Evolutionary conservation across 352 stramenopile species (phyloP).

Genomic region (Phytophthora ramorum): DNA sequence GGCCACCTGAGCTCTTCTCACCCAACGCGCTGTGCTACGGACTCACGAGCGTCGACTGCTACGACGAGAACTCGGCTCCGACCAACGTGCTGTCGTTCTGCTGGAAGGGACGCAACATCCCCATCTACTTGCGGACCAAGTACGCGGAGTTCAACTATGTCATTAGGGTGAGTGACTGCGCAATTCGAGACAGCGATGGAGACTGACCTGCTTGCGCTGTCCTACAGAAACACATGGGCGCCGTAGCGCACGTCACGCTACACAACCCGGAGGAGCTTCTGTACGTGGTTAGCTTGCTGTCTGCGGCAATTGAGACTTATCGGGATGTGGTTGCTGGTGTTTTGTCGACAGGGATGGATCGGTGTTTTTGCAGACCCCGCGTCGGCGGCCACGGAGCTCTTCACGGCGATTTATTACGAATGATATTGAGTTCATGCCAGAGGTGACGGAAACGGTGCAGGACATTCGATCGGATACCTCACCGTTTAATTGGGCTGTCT

Average conservation of each 20-base stretch:
- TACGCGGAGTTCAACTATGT: constrained; percentile 91
- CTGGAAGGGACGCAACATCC: constrained; percentile 89
- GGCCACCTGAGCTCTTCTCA: constrained; percentile 81
- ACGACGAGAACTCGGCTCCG: constrained; percentile 66
- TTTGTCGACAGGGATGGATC: constrained; percentile 57
- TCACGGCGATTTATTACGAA: constrained; percentile 81
- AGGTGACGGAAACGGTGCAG: constrained; percentile 71
- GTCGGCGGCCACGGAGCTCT: constrained; percentile 66
- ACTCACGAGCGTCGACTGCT: constrained; percentile 74
- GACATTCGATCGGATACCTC: constrained; percentile 84
- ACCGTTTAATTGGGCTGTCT: constrained; percentile 89
- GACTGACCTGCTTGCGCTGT: constrained; percentile 8
- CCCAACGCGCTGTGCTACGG: constrained; percentile 85
- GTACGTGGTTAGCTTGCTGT: constrained; percentile 33
- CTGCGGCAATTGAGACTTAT: neutral
- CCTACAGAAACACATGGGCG: constrained; percentile 80
- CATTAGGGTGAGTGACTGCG: constrained; percentile 61
- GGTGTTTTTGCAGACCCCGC: constrained; percentile 66
- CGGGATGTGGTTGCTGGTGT: constrained; percentile 2
- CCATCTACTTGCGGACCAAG: constrained; percentile 88
- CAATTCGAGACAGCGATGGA: neutral
- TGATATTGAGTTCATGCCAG: constrained; percentile 83
- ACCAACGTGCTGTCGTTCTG: constrained; percentile 86
- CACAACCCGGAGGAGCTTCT: constrained; percentile 80
- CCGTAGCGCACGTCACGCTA: constrained; percentile 77